Conservation (phyloP, 2,329 filamentous ascomycete species). For the Sordariomycetes sp. region DNA sequence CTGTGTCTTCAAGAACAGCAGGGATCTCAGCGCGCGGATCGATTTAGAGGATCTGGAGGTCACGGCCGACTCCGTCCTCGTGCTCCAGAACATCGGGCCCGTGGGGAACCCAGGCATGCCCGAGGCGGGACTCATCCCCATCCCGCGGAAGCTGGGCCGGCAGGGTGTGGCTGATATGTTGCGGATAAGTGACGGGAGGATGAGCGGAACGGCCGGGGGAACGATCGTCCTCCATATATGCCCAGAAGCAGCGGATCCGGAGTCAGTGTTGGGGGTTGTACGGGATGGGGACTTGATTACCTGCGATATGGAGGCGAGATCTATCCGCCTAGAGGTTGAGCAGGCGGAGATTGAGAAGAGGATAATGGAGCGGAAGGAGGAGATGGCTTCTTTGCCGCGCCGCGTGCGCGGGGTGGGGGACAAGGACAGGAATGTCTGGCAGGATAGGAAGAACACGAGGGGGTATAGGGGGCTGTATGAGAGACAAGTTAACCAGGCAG, state of each 20-base stretch:
- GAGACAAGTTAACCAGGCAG: constrained; percentile 47
- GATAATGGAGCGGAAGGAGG: constrained; percentile 46
- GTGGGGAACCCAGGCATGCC: constrained; percentile 91
- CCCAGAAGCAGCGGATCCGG: constrained; percentile 69
- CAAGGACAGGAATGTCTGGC: constrained; percentile 19
- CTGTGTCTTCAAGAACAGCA: constrained; percentile 63
- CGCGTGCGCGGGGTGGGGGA: constrained; percentile 7
- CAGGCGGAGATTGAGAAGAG: constrained; percentile 59
- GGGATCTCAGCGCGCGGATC: constrained; percentile 59
- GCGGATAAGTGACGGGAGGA: constrained; percentile 77
- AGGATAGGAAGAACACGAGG: constrained; percentile 26
- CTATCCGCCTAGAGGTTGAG: constrained; percentile 47
- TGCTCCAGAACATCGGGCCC: constrained; percentile 82
- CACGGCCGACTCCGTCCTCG: constrained; percentile 48
- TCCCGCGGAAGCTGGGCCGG: constrained; percentile 67
- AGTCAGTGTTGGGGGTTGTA: constrained; percentile 69
- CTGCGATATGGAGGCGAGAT: constrained; percentile 62
- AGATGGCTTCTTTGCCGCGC: not conserved
- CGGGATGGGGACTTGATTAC: constrained; percentile 66
- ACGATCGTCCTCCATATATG: constrained; percentile 85
- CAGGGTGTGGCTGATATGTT: constrained; percentile 70
- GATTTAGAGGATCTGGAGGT: constrained; percentile 53
- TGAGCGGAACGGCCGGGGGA: constrained; percentile 77
- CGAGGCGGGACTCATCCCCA: constrained; percentile 56
- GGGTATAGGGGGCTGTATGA: constrained; percentile 51